phyloP scores from a whole-genome alignment of 805 yeast species.

The Candida wancherniae region DNA sequence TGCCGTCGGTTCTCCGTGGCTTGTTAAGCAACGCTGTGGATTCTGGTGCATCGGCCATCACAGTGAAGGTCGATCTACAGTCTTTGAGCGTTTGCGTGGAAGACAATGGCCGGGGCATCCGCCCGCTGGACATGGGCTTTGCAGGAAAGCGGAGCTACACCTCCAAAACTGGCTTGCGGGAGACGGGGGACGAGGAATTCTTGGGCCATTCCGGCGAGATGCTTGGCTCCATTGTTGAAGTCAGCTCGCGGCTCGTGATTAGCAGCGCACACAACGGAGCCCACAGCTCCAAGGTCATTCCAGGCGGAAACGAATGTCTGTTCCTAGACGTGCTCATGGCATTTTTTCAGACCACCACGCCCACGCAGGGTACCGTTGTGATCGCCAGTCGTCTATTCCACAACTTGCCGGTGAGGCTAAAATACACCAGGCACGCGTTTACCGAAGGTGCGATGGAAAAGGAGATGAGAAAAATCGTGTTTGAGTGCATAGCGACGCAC shows the following conservation, averaged over 20 bases:
- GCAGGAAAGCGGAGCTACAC: slow-evolving; percentile 43
- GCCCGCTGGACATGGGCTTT: slow-evolving; percentile 38
- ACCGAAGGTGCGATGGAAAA: slow-evolving; percentile 20
- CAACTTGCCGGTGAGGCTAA: slow-evolving; percentile 41
- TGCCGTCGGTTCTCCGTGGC: slow-evolving; percentile 44
- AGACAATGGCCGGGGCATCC: slow-evolving; percentile 76
- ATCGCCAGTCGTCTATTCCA: slow-evolving; percentile 37
- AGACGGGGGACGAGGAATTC: too few relatives aligned
- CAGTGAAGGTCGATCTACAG: slow-evolving; percentile 29
- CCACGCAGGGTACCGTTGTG: slow-evolving; percentile 35
- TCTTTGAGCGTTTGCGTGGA: slow-evolving; percentile 36
- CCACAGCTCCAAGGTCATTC: too few relatives aligned
- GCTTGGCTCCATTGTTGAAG: too few relatives aligned
- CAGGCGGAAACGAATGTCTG: neutral
- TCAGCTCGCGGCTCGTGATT: too few relatives aligned
- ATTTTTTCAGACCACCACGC: slow-evolving; percentile 1
- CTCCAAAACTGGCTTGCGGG: too few relatives aligned
- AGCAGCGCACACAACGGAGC: too few relatives aligned
- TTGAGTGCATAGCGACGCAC: slow-evolving; percentile 23
- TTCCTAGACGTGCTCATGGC: slow-evolving; percentile 2
- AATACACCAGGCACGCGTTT: slow-evolving; percentile 14
- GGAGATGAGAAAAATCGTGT: slow-evolving; percentile 25
- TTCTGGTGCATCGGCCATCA: slow-evolving; percentile 40
- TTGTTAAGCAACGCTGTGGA: slow-evolving; percentile 54
- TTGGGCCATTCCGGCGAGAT: too few relatives aligned